A percentile compares a stretch with the other conserved stretches of the same genome.
phyloP scores from a whole-genome alignment of 129 eudicot species.

The Dittrichia graveolens region DNA sequence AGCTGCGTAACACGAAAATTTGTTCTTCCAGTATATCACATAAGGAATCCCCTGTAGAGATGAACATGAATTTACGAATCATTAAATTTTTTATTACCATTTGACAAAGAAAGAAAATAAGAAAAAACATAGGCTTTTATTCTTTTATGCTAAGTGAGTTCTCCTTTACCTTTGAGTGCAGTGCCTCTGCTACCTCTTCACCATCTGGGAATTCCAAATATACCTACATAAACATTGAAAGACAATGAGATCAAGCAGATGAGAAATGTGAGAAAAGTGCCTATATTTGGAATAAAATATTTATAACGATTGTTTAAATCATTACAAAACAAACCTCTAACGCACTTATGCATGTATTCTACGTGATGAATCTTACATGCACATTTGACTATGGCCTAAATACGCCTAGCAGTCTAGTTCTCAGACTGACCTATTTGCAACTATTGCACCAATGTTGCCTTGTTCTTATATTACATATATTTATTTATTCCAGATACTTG shows the following conservation, averaged over 20 bases:
- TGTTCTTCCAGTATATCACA: constrained; percentile 83
- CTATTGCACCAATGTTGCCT: too few species aligned
- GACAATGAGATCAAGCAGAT: constrained; percentile 16
- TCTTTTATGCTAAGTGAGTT: background rate
- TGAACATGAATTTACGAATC: constrained; percentile 13
- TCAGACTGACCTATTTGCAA: too few species aligned
- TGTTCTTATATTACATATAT: too few species aligned
- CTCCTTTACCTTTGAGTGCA: constrained; percentile 64
- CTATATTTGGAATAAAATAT: background rate
- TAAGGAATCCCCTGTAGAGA: constrained; percentile 83
- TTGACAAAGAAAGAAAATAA: background rate
- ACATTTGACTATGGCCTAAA: too few species aligned
- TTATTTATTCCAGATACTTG: too few species aligned
- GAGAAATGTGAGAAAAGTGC: background rate
- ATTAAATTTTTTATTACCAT: background rate
- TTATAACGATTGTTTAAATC: background rate
- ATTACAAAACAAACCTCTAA: background rate
- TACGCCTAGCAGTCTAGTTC: too few species aligned
- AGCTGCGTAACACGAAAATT: constrained; percentile 69
- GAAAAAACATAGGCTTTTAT: background rate
- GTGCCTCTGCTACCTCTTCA: constrained; percentile 75
- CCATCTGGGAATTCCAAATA: constrained; percentile 85
- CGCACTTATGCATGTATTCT: background rate
- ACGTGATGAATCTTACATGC: too few species aligned
- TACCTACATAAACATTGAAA: constrained; percentile 52